Conservation (phyloP, 441 rosid genomes). For the Euphorbia corollata region DNA sequence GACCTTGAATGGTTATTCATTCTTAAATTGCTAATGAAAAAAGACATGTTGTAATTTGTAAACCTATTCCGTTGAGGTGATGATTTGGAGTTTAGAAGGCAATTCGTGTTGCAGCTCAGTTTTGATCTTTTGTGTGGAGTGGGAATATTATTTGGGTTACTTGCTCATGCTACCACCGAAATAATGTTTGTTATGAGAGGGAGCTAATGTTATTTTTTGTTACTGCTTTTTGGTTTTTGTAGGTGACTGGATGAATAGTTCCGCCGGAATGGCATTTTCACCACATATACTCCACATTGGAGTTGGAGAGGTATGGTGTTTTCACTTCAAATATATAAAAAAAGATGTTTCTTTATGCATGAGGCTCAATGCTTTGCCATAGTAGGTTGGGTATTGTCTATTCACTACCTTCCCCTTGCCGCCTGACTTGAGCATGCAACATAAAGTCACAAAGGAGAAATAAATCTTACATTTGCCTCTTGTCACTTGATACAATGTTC, state of each 20-base stretch:
- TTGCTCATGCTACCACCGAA: not conserved
- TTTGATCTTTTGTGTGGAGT: not conserved
- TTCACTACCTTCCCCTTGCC: not conserved
- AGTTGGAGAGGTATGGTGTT: conserved; percentile 69
- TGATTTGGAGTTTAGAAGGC: not conserved
- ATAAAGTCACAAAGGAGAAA: not conserved
- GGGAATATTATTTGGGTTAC: not conserved
- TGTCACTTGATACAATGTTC: not conserved
- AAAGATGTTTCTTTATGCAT: too few species aligned
- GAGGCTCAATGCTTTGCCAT: too few species aligned
- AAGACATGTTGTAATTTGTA: not conserved
- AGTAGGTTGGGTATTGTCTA: too few species aligned
- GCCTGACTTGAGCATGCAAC: not conserved
- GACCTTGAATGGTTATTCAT: not conserved
- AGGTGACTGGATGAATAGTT: conserved; percentile 99
- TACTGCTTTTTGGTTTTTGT: conserved; percentile 20
- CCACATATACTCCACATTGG: conserved; percentile 79
- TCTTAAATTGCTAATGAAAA: not conserved
- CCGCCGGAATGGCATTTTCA: conserved; percentile 93
- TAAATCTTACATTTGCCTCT: too few species aligned
- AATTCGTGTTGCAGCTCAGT: not conserved
- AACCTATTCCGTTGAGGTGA: not conserved
- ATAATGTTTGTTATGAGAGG: not conserved
- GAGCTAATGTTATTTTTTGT: conserved; percentile 1
- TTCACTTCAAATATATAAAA: not conserved